Evolutionary conservation across 768 basidiomycete genomes (phyloP), one percentile per base, ranked within the genome.

Genomic region (Pleurotus salmoneostramineus): DNA sequence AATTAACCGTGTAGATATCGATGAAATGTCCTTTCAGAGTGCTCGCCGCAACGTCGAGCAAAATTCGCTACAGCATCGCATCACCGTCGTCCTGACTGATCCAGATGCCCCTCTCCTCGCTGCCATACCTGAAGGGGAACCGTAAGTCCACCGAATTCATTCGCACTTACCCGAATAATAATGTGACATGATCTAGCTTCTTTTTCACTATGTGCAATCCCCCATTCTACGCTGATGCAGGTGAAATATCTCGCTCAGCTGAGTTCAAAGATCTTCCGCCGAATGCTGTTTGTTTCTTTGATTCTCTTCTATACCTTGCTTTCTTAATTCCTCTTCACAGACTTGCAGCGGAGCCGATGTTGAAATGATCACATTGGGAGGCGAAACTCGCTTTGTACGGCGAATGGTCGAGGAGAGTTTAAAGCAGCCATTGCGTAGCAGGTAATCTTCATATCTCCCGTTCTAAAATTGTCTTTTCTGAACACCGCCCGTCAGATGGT

Each of bases 201-300:
- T 83, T 89, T 58, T 93, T 96, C 62, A 84, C 87, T 0, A 93
- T 98, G 85, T 98, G 95, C 72, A 99, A 98, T 69, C 96, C 96
- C 0, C 96, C 96, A 0, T 99, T 99, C 71, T 98, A 97, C 66
- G 68, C 76, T n/a, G 90, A 85, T 57, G 65, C 69, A 0, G 83
- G 85, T 33, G 96, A 98, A 58, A 79, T 94, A 6, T 61, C 65
- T 0, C 66, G 70, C 2, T 85, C 84, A 1, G 82, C 84, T 0
- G 78, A 79, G 15, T 72, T 73, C 5, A 98, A 98, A 64, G 82
- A 83, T 48, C 68, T 76, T 11, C 74, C 72, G 5, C 89, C 96
- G 0, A 85, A 76, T 63, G 89, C 91, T 1, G 94, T 94, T 65
- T 46, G 83, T 72, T 7, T 33, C 6, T 35, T 10, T n/a, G 47